These are phyloP conservation scores for Plasmopara muralis DNA, from an alignment of 352 stramenopile genomes.

Conservation along the genomic window DNA sequence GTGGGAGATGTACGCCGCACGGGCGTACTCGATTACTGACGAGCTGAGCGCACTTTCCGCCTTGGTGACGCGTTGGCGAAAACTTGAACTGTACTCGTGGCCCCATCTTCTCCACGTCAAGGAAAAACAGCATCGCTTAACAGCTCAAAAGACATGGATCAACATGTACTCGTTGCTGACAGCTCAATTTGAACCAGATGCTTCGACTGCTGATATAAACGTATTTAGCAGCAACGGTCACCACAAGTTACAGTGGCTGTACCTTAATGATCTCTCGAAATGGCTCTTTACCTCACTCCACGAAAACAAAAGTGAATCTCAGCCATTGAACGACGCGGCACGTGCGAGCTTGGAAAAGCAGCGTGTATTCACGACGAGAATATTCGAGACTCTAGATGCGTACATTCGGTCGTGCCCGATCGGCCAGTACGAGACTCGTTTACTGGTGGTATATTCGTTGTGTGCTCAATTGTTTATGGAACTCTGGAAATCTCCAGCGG, in stretches of 20 bases:
- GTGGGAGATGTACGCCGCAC: slow-evolving; percentile 96
- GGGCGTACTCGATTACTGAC: slow-evolving; percentile 86
- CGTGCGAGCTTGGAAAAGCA: slow-evolving; percentile 31
- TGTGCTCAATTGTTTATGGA: slow-evolving; percentile 81
- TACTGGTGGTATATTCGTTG: slow-evolving; percentile 88
- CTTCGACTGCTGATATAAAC: slow-evolving; percentile 7
- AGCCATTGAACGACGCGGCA: slow-evolving; percentile 14
- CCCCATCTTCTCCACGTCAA: slow-evolving; percentile 89
- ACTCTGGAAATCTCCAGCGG: slow-evolving; percentile 31
- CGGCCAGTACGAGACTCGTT: slow-evolving; percentile 87
- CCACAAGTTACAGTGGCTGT: slow-evolving; percentile 51
- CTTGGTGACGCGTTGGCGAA: slow-evolving; percentile 96
- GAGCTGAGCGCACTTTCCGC: slow-evolving; percentile 88
- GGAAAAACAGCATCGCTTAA: slow-evolving; percentile 67
- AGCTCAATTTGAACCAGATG: slow-evolving; percentile 60
- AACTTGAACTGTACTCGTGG: slow-evolving; percentile 98
- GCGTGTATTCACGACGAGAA: slow-evolving; percentile 57
- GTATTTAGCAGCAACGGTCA: slow-evolving; percentile 7
- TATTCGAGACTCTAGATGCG: slow-evolving; percentile 88
- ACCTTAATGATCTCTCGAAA: slow-evolving; percentile 47
- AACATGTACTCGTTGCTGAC: slow-evolving; percentile 85
- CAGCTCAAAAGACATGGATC: slow-evolving; percentile 82
- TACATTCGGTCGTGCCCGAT: slow-evolving; percentile 88
- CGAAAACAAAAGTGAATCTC: slow-evolving; percentile 10
- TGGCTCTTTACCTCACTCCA: slow-evolving; percentile 54